Evolutionary conservation across 1,284 basidiomycete species (phyloP).

Genomic region (Volvariella surrecta): DNA sequence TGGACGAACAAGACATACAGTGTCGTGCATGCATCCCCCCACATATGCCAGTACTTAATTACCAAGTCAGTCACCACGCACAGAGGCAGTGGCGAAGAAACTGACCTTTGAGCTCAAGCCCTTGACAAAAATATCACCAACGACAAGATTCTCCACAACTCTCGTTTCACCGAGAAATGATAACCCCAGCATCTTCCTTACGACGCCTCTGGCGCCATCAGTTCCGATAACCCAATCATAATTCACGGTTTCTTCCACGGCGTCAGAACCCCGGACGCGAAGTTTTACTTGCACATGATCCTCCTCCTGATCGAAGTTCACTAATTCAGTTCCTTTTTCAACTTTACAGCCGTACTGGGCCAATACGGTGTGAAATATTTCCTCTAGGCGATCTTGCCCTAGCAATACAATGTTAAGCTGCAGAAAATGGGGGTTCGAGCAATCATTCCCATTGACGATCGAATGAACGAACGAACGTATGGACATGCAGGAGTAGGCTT

Average conservation of each 20-base stretch:
- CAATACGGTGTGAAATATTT: conserved; percentile 24
- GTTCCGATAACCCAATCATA: conserved; percentile 32
- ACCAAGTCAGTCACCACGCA: neutral
- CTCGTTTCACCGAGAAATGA: conserved; percentile 35
- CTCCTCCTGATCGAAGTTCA: conserved; percentile 24
- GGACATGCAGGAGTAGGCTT: conserved; percentile 22
- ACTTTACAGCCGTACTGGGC: conserved; percentile 22
- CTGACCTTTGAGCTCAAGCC: conserved; percentile 23
- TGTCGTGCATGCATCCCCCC: conserved; percentile 20
- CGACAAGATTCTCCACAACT: conserved; percentile 21
- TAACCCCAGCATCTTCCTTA: conserved; percentile 35
- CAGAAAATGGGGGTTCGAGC: neutral
- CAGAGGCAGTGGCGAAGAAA: neutral
- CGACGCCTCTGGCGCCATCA: conserved; percentile 30
- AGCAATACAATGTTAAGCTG: conserved; percentile 24
- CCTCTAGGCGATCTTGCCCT: conserved; percentile 29
- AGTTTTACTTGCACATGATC: conserved; percentile 25
- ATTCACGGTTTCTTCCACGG: conserved; percentile 15
- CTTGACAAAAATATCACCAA: conserved; percentile 31
- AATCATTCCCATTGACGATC: neutral
- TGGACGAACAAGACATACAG: conserved; percentile 14
- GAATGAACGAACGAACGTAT: conserved; percentile 15
- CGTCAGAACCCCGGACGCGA: conserved; percentile 14
- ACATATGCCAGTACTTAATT: conserved; percentile 25
- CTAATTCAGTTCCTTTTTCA: conserved; percentile 29